Conservation (phyloP, 768 basidiomycete genomes). For the Roridomyces roridus region DNA sequence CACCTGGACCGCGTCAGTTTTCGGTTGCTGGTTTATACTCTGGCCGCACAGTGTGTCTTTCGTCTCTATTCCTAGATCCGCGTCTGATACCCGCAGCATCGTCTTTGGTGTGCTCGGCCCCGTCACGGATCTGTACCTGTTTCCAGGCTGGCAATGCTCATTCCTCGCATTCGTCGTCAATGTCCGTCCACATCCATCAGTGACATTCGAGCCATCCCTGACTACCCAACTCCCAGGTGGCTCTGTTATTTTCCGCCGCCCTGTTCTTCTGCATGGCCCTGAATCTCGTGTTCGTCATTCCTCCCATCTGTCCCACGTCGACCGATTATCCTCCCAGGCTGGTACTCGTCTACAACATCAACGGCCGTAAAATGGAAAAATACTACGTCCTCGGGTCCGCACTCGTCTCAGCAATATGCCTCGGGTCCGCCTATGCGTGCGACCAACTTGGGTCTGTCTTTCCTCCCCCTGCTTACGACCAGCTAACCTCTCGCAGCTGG, state of each 20-base stretch:
- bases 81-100: too few species aligned
- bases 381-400: not conserved
- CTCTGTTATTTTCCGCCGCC: slow-evolving; percentile 28
- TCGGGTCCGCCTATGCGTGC: too few species aligned
- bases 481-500: too few species aligned
- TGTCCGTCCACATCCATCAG: slow-evolving; percentile 10
- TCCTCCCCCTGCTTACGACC: too few species aligned
- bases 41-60: slow-evolving; percentile 26
- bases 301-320: not conserved
- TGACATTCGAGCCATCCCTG: too few species aligned
- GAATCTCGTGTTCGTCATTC: slow-evolving; percentile 29
- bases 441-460: too few species aligned
- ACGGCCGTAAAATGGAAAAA: slow-evolving; percentile 34
- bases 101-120: not conserved
- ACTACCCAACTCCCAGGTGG: slow-evolving; percentile 14
- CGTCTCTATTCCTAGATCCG: too few species aligned
- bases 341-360: slow-evolving; percentile 31
- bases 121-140: too few species aligned
- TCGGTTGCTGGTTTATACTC: slow-evolving; percentile 26
- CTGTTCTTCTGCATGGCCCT: slow-evolving; percentile 33
- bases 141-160: slow-evolving; percentile 1
- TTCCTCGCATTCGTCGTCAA: slow-evolving; percentile 16
- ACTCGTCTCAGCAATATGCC: too few species aligned
- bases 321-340: slow-evolving; percentile 21
- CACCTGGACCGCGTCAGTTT: slow-evolving; percentile 31